Evolutionary conservation across 768 basidiomycete species (phyloP), one percentile per base, ranked within the genome.

Genomic region (Hypholoma sublateritium): DNA sequence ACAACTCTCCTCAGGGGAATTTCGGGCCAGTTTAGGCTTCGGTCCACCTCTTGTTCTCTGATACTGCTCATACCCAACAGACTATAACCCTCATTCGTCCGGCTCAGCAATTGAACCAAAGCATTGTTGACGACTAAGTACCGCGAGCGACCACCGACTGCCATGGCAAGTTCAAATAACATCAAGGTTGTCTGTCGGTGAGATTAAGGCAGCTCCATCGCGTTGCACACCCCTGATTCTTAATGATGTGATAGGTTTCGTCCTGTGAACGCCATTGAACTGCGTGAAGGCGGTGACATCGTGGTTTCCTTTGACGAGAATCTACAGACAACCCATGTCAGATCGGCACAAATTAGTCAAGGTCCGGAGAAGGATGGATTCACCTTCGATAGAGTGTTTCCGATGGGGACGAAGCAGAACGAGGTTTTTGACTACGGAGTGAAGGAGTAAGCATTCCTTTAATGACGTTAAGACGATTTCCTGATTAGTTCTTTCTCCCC

Each of bases 131-230:
- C 24, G 22, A 53, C 53, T 24, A n/a, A n/a, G n/a, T n/a, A 48
- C 37, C 53, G n/a, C 22, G 46, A 52, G 51, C 43, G 46, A 42
- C 52, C 55, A 37, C 17, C 55, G 46, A 65, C 69, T 69, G 67
- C 68, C 69, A 82, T 80, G 77, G 85, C 88, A 76, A 87, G 87
- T 69, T 83, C 87, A 60, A 94, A 87, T 63, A 95, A 95, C 72
- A 95, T 96, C 82, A 96, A 98, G 80, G 97, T 99, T 69, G 93
- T 99, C 62, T 98, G 96, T 83, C 93, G 96, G 96, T 95, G 65
- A 64, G 93, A 75, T 36, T 24, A 34, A n/a, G 25, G 14, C 25
- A 28, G 9, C 28, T 32, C 9, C 5, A n/a, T 37, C 41, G 12
- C 55, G 14, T 16, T 21, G 11, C 24, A 35, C 55, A 25, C 32